phyloP scores from a whole-genome alignment of 106 monocot genomes.

The Dendrobium catenatum region DNA sequence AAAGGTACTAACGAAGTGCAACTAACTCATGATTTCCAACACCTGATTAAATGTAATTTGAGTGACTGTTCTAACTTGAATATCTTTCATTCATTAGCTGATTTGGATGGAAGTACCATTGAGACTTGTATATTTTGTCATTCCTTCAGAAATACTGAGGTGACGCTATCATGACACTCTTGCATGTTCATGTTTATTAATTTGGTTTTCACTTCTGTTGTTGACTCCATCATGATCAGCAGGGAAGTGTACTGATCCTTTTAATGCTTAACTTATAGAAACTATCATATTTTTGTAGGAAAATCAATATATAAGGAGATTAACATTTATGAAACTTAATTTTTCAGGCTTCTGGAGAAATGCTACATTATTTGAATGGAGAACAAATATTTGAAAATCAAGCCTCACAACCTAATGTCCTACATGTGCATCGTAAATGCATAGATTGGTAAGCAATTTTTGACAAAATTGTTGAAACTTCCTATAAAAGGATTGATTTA shows the following conservation, averaged over 20 bases:
- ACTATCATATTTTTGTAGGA: background rate
- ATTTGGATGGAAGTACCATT: conserved; percentile 1
- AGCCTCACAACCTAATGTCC: conserved; percentile 9
- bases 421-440: conserved; percentile 24
- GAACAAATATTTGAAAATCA: conserved; percentile 4
- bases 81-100: background rate
- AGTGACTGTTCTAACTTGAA: conserved; percentile 1
- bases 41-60: background rate
- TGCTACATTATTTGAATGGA: conserved; percentile 23
- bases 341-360: conserved; percentile 21
- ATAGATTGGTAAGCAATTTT: conserved; percentile 15
- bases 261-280: background rate
- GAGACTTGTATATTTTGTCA: conserved; percentile 19
- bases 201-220: background rate
- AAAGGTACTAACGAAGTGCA: background rate
- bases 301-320: background rate
- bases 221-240: background rate
- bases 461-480: background rate
- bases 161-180: background rate
- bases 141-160: conserved; percentile 20
- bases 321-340: background rate
- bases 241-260: background rate
- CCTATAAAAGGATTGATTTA: background rate
- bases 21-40: background rate
- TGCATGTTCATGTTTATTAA: background rate